Percentiles rank a stretch among this genome's conserved stretches.
Evolutionary conservation across 805 yeast genomes (phyloP).

Genomic region (Citeromyces nyonsensis): DNA sequence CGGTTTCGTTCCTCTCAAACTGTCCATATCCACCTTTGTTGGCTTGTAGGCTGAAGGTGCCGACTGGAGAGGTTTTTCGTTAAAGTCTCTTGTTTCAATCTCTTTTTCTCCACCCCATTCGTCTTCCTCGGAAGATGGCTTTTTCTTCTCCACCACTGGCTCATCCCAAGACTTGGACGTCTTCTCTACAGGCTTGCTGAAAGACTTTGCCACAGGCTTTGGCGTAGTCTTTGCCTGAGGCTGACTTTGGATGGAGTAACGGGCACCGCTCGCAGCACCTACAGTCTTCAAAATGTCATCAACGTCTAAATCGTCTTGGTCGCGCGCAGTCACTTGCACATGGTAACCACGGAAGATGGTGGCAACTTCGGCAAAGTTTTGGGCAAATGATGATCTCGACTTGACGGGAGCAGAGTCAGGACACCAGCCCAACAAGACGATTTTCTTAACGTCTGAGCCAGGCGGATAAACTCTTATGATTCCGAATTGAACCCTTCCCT

Average conservation of each 20-base stretch:
- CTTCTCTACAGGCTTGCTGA: constrained; percentile 17
- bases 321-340: constrained; percentile 94
- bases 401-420: constrained; percentile 89
- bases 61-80: constrained; percentile 29
- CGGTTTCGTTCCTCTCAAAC: constrained; percentile 32
- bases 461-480: constrained; percentile 78
- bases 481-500: constrained; percentile 83
- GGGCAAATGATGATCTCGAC: constrained; percentile 59
- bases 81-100: constrained; percentile 36
- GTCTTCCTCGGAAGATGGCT: constrained; percentile 23
- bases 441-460: constrained; percentile 80
- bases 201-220: constrained; percentile 12
- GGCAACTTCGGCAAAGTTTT: constrained; percentile 64
- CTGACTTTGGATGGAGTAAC: constrained; percentile 54
- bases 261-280: constrained; percentile 89
- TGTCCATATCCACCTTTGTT: constrained; percentile 42
- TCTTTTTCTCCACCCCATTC: constrained; percentile 65
- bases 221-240: constrained; percentile 7
- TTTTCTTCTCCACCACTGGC: constrained; percentile 2
- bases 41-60: constrained; percentile 54
- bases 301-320: constrained; percentile 75
- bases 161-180: constrained; percentile 12
- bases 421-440: constrained; percentile 86
- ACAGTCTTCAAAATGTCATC: constrained; percentile 61
- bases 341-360: constrained; percentile 71